Evolutionary conservation across 2,329 filamentous ascomycete species (phyloP).

Genomic region (Colletotrichum sp.): DNA sequence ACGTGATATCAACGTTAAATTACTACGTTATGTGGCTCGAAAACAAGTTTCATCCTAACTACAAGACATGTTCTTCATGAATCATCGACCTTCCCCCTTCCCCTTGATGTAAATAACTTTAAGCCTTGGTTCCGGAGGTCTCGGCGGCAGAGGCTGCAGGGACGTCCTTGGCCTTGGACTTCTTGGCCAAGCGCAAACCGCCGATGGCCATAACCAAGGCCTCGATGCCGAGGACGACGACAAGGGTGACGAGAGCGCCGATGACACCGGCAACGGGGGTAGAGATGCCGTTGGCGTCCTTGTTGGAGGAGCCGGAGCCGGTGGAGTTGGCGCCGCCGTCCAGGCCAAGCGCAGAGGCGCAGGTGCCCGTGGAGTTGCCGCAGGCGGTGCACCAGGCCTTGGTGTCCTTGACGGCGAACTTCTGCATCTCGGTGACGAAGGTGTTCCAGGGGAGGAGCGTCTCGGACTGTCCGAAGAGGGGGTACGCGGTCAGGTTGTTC

Average conservation of each 20-base stretch:
- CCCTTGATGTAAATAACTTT: neutral
- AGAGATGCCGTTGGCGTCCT: conserved; percentile 58
- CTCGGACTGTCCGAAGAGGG: conserved; percentile 64
- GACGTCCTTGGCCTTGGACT: conserved; percentile 35
- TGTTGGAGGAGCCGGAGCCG: conserved; percentile 25
- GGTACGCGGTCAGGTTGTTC: conserved; percentile 57
- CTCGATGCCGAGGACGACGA: conserved; percentile 52
- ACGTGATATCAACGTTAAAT: neutral
- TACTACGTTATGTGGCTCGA: neutral
- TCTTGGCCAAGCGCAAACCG: conserved; percentile 54
- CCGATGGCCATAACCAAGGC: conserved; percentile 45
- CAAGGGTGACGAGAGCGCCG: conserved; percentile 69
- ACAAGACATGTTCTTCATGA: neutral
- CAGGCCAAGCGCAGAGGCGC: conserved; percentile 45
- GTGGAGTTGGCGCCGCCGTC: conserved; percentile 28
- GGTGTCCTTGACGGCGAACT: conserved; percentile 70
- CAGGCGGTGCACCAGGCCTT: conserved; percentile 77
- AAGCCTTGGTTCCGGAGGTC: neutral
- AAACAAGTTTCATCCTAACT: neutral
- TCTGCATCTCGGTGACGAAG: conserved; percentile 67
- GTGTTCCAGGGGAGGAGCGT: conserved; percentile 69
- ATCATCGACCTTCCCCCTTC: neutral
- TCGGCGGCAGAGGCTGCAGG: neutral
- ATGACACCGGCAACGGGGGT: conserved; percentile 82
- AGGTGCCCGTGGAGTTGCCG: conserved; percentile 73